A percentile compares a stretch with the other conserved stretches of the same genome.
Evolutionary conservation across 2,329 filamentous ascomycete species (phyloP).

Genomic region (Exophiala calicioides): DNA sequence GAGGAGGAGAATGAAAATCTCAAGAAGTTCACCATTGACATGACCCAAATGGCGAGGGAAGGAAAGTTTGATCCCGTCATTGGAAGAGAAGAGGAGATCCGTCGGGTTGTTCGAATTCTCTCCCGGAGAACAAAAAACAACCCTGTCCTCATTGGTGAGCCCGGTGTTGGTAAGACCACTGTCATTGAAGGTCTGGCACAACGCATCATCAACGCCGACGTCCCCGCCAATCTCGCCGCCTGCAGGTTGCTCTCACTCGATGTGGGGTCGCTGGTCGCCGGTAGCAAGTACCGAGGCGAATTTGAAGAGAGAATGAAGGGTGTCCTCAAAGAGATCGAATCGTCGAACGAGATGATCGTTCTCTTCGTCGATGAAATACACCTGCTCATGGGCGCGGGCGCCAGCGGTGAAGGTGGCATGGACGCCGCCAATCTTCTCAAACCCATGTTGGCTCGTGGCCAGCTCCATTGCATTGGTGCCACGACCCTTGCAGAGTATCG

Average conservation of each 20-base stretch:
- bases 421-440: conserved; percentile 97
- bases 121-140: conserved; percentile 97
- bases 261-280: conserved; percentile 90
- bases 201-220: conserved; percentile 92
- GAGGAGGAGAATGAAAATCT: conserved; percentile 94
- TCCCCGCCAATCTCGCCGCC: conserved; percentile 89
- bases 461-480: conserved; percentile 96
- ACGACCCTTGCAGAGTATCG: conserved; percentile 94
- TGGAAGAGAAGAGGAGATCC: conserved; percentile 86
- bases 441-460: conserved; percentile 94
- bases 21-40: conserved; percentile 97
- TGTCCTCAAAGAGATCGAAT: conserved; percentile 92
- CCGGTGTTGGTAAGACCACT: conserved; percentile 97
- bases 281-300: conserved; percentile 97
- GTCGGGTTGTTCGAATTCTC: conserved; percentile 89
- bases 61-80: conserved; percentile 97
- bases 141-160: conserved; percentile 94
- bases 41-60: conserved; percentile 94
- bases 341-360: conserved; percentile 94
- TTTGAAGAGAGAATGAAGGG: conserved; percentile 99
- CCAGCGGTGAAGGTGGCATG: conserved; percentile 95
- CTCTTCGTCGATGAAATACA: conserved; percentile 99
- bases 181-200: conserved; percentile 95
- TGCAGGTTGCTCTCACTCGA: conserved; percentile 95
- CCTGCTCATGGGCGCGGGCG: conserved; percentile 94